phyloP scores from a whole-genome alignment of 2,329 filamentous ascomycete genomes.

The Colletotrichum sp. region DNA sequence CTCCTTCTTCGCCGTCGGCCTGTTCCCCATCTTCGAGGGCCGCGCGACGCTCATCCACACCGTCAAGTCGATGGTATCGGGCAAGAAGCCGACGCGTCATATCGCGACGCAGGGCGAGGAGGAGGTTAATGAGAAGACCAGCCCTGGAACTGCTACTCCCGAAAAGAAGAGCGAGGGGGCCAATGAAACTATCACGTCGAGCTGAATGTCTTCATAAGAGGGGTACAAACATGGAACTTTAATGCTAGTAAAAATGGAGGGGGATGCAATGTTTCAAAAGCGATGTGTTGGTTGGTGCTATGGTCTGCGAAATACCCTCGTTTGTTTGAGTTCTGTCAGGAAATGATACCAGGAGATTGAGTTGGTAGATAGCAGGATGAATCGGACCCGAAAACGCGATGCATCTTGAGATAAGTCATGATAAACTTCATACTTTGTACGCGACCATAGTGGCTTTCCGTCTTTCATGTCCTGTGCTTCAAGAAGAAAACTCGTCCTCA shows the following conservation, averaged over 20 bases:
- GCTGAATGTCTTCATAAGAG: neutral
- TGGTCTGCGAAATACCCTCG: neutral
- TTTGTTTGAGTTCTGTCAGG: neutral
- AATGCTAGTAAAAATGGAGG: neutral
- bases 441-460: no score
- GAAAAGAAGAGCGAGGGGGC: conserved; percentile 8
- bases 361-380: neutral
- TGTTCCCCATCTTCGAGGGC: conserved; percentile 85
- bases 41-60: conserved; percentile 69
- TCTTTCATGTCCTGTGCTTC: no score
- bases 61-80: conserved; percentile 60
- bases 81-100: conserved; percentile 33
- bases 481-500: no score
- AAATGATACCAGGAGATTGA: neutral
- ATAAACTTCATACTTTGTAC: no score
- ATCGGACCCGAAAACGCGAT: no score
- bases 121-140: conserved; percentile 15
- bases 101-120: conserved; percentile 18
- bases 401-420: no score
- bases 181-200: neutral
- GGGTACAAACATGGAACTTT: fast-evolving
- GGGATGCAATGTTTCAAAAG: neutral
- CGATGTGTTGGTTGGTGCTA: neutral
- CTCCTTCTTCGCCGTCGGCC: conserved; percentile 72
- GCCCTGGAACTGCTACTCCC: neutral